Base-by-base conservation (phyloP, 306 rosid genomes). In the Canavalia gladiata region DNA sequence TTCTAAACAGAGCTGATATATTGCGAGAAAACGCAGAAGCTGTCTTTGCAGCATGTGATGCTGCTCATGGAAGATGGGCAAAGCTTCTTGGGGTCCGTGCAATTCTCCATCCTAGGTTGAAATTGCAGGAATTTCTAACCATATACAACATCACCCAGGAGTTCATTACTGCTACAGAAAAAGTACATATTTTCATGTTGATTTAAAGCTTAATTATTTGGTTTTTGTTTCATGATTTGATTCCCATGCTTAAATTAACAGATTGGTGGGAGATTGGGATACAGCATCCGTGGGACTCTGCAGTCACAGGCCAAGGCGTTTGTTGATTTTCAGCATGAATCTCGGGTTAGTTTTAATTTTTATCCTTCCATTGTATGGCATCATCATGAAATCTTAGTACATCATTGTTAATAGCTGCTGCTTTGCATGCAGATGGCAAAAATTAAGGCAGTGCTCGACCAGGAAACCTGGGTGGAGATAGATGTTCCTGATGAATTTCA, bases 21-120 rank as follows among this genome's bases (percentile, higher is more conserved):
- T 84, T 92, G 94, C 94, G 99, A 84, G 99, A 96, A 91, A 96
- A 96, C 87, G 93, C 99, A 87, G 99, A 93, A 96, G 99, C 99
- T 65, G 97, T 96, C 85, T 92, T 96, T 89, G 99, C 99, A 75
- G 99, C 99, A 62, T 96, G 98, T 80, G 99, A 96, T 91, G 97
- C 97, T 87, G 98, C 99, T 80, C 99, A 96, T 82, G 99, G 99
- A 85, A 90, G 99, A 89, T 96, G 99, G 99, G 99, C 99, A 1
- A 96, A 96, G 86, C 93, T 96, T 79, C 97, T 96, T 66, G 99
- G 99, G 67, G 99, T 96, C 74, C 98, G 99, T 82, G 94, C 94
- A 81, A 81, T 87, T 66, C 94, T 96, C 68, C 99, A 96, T 90
- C 99, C 99, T 11, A 96, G 84, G 89, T 89, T 96, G 91, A 96